phyloP scores from a whole-genome alignment of 768 basidiomycete genomes.

The Lactifluus piperatus region DNA sequence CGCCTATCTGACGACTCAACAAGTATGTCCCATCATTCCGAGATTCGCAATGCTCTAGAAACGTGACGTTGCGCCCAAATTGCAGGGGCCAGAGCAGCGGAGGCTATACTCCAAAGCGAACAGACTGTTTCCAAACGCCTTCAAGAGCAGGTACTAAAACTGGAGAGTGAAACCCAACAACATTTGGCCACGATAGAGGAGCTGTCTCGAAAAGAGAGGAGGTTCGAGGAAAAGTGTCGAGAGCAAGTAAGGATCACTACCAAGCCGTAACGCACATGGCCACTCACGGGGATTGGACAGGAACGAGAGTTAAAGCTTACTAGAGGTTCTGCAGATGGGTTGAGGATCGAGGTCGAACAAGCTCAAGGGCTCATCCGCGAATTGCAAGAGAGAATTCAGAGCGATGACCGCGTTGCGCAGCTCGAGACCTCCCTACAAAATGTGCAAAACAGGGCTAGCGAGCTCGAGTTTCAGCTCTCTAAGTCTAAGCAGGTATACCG shows the following conservation, averaged over 20 bases:
- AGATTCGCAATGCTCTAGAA: neutral
- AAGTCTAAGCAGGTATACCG: conserved; percentile 63
- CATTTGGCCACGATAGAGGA: conserved; percentile 33
- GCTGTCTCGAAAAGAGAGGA: conserved; percentile 44
- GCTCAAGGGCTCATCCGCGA: conserved; percentile 55
- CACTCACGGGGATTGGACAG: conserved; percentile 28
- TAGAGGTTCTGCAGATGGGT: conserved; percentile 44
- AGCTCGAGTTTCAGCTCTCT: conserved; percentile 74
- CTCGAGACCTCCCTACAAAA: conserved; percentile 67
- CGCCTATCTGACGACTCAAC: conserved; percentile 50
- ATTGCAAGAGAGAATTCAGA: conserved; percentile 74
- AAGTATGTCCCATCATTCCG: conserved; percentile 34
- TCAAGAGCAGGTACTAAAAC: conserved; percentile 31
- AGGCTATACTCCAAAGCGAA: conserved; percentile 22
- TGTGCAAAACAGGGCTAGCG: conserved; percentile 73
- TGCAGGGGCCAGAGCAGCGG: conserved; percentile 23
- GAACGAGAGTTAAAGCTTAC: conserved; percentile 68
- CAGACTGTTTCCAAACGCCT: conserved; percentile 16
- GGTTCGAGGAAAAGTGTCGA: conserved; percentile 38
- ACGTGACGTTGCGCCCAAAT: neutral
- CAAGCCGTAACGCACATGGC: neutral
- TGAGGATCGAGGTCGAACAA: conserved; percentile 45
- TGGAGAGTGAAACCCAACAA: conserved; percentile 35
- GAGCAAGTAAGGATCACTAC: conserved; percentile 38
- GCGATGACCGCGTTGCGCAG: conserved; percentile 71